Conservation (phyloP, 2,329 filamentous ascomycete genomes). For the Tolypocladium tundrense region DNA sequence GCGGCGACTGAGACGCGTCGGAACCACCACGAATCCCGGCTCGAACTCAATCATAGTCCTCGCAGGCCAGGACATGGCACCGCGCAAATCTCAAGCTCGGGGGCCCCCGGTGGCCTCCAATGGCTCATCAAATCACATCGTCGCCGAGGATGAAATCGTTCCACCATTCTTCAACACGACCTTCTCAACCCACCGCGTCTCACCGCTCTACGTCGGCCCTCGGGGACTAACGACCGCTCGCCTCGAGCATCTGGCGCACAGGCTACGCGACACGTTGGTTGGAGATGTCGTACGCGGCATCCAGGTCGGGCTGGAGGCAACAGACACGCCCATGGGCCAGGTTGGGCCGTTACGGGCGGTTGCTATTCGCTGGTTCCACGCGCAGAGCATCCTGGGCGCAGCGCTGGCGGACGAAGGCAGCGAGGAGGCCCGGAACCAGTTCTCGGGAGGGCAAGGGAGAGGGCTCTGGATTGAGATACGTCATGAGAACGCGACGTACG, state of each 20-base stretch:
- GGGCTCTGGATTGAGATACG: slow-evolving; percentile 36
- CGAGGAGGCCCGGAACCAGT: slow-evolving; percentile 6
- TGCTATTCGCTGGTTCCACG: slow-evolving; percentile 34
- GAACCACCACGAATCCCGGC: background rate
- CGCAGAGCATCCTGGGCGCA: slow-evolving; percentile 20
- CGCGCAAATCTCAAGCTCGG: background rate
- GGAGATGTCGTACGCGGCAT: slow-evolving; percentile 52
- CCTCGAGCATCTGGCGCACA: slow-evolving; percentile 32
- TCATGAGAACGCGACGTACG: slow-evolving; percentile 43
- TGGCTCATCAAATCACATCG: background rate
- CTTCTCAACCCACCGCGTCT: slow-evolving; percentile 45
- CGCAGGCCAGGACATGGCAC: background rate
- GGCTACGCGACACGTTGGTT: slow-evolving; percentile 43
- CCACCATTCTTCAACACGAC: slow-evolving; percentile 47
- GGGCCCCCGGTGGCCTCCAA: background rate
- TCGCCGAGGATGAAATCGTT: slow-evolving; percentile 12
- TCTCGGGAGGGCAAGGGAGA: slow-evolving; percentile 14
- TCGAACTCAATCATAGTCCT: background rate
- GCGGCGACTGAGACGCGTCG: background rate
- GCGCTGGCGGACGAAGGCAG: slow-evolving; percentile 9
- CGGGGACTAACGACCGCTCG: slow-evolving; percentile 25
- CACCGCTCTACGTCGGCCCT: slow-evolving; percentile 39
- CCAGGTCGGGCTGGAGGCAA: slow-evolving; percentile 37
- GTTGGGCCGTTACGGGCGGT: slow-evolving; percentile 35
- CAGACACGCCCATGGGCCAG: slow-evolving; percentile 27